Evolutionary conservation across 306 rosid species (phyloP), one percentile per base, ranked within the genome.

Genomic region (Malus fusca): DNA sequence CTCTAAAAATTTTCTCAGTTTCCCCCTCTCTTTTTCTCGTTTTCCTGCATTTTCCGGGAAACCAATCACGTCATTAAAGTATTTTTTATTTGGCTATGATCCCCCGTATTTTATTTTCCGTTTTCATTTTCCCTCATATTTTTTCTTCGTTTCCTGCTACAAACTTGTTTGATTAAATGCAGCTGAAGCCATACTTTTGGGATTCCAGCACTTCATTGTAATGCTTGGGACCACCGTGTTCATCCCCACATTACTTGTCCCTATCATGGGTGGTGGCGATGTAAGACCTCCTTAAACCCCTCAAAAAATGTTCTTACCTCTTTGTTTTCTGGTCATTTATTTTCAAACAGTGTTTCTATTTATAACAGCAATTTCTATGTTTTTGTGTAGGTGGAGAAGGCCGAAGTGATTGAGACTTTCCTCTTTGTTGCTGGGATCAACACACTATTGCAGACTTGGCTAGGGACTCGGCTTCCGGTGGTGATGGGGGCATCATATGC

Each of bases 221-320:
- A 87, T 90, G 95, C 86, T 95, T 21, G 96, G 98, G 35, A 85
- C 91, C 48, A 85, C 87, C 19, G 92, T 90, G 71, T 68, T 88
- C 71, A 58, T 92, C 68, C 85, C 97, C 58, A 85, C 92, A 42
- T 15, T 84, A 22, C 78, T 95, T 51, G 93, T 84, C 62, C 91
- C 97, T 63, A 60, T 88, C 64, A 92, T 95, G 88, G 99, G 99
- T 74, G 99, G 99, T 77, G 97, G 97, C 73, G 72, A 92, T 78
- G 98, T 95, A 86, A 87, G 82, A 43, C 30, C 44, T 18, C 21
- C 43, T 3, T 4, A 43, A n/a, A 25, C 5, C 19, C 8, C 5
- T 14, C 5, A 42, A 44, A 40, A 0, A 23, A 63, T n/a, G 48
- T 61, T n/a, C 30, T 18, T 51, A 12, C 7, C 17, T n/a, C 23